These are phyloP conservation scores for Candida schatavii DNA, from an alignment of 805 yeast genomes.

Conservation along the genomic window DNA sequence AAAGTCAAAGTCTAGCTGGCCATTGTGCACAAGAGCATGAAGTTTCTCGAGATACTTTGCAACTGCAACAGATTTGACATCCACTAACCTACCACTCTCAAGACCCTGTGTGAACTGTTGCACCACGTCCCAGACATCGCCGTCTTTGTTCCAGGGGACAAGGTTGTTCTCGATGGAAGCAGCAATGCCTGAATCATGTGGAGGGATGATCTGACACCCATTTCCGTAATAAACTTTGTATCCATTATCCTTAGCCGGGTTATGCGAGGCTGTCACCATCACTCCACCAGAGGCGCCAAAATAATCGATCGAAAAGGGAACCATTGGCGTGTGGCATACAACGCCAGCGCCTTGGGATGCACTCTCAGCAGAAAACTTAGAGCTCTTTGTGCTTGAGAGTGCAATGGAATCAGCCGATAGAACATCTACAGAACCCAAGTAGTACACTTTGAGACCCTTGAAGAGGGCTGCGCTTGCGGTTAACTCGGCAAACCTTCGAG, in stretches of 20 bases:
- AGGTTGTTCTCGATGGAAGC: slow-evolving; percentile 56
- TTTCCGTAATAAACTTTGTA: slow-evolving; percentile 91
- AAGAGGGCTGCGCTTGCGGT: slow-evolving; percentile 71
- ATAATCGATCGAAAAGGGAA: slow-evolving; percentile 78
- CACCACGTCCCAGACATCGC: slow-evolving; percentile 46
- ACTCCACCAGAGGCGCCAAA: slow-evolving; percentile 73
- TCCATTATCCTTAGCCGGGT: slow-evolving; percentile 85
- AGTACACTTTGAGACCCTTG: slow-evolving; percentile 69
- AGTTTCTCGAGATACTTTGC: slow-evolving; percentile 39
- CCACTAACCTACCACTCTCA: slow-evolving; percentile 26
- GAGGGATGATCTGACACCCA: slow-evolving; percentile 95
- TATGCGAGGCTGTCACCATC: slow-evolving; percentile 91
- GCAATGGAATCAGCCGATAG: slow-evolving; percentile 26
- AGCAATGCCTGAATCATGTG: slow-evolving; percentile 79
- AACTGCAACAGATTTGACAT: slow-evolving; percentile 43
- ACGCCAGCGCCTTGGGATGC: neutral
- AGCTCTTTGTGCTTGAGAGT: slow-evolving; percentile 7
- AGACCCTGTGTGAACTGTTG: slow-evolving; percentile 30
- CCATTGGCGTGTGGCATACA: slow-evolving; percentile 76
- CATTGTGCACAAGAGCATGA: slow-evolving; percentile 1
- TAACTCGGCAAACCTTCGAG: slow-evolving; percentile 73
- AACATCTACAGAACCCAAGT: slow-evolving; percentile 43
- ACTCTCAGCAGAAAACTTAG: neutral
- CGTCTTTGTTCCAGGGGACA: slow-evolving; percentile 45
- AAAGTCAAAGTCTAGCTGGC: slow-evolving; percentile 39